Conservation (phyloP, 352 stramenopile genomes). For the Globisporangium solare region DNA sequence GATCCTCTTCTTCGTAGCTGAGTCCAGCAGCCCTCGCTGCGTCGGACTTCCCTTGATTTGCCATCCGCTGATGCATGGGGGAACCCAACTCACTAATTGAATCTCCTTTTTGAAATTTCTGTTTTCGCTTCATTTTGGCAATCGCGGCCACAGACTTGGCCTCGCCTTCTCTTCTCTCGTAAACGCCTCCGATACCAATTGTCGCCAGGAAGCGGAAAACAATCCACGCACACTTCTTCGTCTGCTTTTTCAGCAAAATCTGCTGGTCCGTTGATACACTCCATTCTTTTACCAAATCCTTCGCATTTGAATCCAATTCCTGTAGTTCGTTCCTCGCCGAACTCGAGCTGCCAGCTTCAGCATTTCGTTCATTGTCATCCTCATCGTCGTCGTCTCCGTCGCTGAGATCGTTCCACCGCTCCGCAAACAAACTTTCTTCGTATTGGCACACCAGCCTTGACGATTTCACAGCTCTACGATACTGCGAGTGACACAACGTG, state of each 20-base stretch:
- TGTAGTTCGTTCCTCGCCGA: background rate
- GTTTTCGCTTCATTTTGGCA: slow-evolving; percentile 72
- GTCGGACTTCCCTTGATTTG: slow-evolving; percentile 12
- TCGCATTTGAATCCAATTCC: slow-evolving; percentile 1
- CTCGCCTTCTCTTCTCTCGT: slow-evolving; percentile 71
- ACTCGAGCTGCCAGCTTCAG: background rate
- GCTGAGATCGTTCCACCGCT: slow-evolving; percentile 24
- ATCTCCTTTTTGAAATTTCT: slow-evolving; percentile 43
- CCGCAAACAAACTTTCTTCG: slow-evolving; percentile 27
- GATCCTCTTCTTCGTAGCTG: slow-evolving; percentile 55
- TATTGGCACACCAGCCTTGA: slow-evolving; percentile 39
- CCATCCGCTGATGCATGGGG: slow-evolving; percentile 15
- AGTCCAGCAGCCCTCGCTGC: slow-evolving; percentile 19
- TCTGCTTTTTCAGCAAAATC: slow-evolving; percentile 68
- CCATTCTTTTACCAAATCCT: slow-evolving; percentile 33
- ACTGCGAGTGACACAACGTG: slow-evolving; percentile 16
- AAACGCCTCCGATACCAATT: slow-evolving; percentile 60
- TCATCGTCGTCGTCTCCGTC: slow-evolving; percentile 30
- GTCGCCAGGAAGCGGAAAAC: slow-evolving; percentile 79
- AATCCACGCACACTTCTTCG: slow-evolving; percentile 67
- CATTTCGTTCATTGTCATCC: slow-evolving; percentile 14
- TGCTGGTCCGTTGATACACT: slow-evolving; percentile 58
- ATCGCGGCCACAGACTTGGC: slow-evolving; percentile 54
- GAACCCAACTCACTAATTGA: slow-evolving; percentile 13
- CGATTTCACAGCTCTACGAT: slow-evolving; percentile 21